Conservation (phyloP, 2,329 filamentous ascomycete genomes). For the Neophaeococcomyces mojaviensis region DNA sequence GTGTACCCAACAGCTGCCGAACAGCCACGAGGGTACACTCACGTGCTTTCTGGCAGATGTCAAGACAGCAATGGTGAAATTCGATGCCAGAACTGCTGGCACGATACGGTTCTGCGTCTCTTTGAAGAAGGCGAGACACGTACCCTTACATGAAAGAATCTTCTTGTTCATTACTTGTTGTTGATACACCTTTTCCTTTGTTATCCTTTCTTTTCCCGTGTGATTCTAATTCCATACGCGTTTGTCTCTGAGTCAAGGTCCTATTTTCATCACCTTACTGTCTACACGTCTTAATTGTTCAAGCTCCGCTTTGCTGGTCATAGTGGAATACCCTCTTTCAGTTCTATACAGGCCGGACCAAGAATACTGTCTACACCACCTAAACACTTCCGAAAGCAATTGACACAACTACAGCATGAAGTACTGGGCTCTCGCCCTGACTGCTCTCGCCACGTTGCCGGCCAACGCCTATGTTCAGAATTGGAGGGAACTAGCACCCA, state of each 20-base stretch:
- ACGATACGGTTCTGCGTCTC: no score
- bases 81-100: no score
- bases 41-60: neutral
- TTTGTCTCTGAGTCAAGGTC: conserved; percentile 10
- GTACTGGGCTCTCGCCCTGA: conserved; percentile 1
- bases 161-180: conserved; percentile 2
- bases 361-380: neutral
- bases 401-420: conserved; percentile 2
- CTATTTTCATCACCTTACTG: conserved; percentile 7
- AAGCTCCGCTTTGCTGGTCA: conserved; percentile 8
- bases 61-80: neutral
- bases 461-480: conserved; percentile 7
- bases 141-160: neutral
- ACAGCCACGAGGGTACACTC: neutral
- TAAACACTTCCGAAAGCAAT: neutral
- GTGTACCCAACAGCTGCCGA: conserved; percentile 7
- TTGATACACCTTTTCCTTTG: conserved; percentile 11
- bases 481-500: neutral
- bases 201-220: conserved; percentile 10
- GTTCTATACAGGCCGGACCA: neutral
- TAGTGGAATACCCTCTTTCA: neutral
- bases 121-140: neutral
- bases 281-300: conserved; percentile 7
- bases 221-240: conserved; percentile 9
- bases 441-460: neutral